Evolutionary conservation across 1,284 basidiomycete genomes (phyloP), one percentile per base, ranked within the genome.

Genomic region (Cutaneotrichosporon sp.): DNA sequence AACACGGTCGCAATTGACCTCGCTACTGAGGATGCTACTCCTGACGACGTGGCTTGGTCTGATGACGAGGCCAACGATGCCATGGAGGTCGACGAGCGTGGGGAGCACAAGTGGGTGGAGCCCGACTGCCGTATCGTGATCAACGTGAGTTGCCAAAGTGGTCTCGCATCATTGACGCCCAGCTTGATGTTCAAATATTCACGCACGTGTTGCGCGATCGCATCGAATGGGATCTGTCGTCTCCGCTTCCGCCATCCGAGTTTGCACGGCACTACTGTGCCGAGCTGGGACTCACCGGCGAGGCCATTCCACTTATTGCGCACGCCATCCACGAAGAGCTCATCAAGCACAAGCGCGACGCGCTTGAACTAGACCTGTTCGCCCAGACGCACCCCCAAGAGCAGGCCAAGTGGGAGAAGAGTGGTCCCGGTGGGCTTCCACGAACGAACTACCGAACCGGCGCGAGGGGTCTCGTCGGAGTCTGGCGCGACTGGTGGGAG

Each of bases 171-270:
- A n/a, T 21, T 34, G 46, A 37, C 22, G 18, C 17, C n/a, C 74
- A 96, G 90, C 90, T 98, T 71, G 93, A 98, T 75, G 90, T 98
- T n/a, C 94, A 97, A 74, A 88, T 98, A 68, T 87, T 86, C 43
- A 88, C 86, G 17, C 81, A 91, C 70, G 89, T 94, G 72, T 80
- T 98, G 1, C 80, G 87, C 53, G 94, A 98, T 76, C 88, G 93
- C 61, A 89, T 98, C 64, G 96, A 98, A 76, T 98, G 96, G 96
- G 94, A 98, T 74, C 81, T 98, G 8, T 83, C 90, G 30, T 97
- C 93, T 0, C 81, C 87, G 0, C 82, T 97, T 15, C 93, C 92
- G 0, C 94, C 94, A 0, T 87, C 94, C 68, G 79, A 78, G 1
- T 98, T 97, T 67, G 84, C 94, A 0, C 75, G 77, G 35, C 84